These are phyloP conservation scores for Pseudozyma sp. DNA, from an alignment of 1,284 basidiomycete species.

Conservation along the genomic window DNA sequence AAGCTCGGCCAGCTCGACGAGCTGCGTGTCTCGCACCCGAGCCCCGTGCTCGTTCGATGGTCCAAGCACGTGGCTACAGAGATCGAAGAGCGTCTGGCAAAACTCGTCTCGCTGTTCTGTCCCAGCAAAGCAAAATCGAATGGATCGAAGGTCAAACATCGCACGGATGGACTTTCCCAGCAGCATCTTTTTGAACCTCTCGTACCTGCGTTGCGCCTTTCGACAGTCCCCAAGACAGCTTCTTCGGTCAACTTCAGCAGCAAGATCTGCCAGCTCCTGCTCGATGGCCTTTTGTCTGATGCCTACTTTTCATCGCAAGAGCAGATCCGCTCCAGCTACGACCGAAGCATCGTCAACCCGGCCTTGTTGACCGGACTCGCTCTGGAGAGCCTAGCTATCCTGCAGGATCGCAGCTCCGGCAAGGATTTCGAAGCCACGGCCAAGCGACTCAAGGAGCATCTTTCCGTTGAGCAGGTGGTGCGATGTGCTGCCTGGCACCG, in stretches of 20 bases:
- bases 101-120: conserved; percentile 34
- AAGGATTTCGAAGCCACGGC: conserved; percentile 24
- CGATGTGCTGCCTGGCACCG: conserved; percentile 47
- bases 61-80: conserved; percentile 41
- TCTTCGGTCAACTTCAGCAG: conserved; percentile 14
- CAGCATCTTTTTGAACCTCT: conserved; percentile 32
- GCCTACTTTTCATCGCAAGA: conserved; percentile 19
- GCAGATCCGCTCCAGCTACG: conserved; percentile 28
- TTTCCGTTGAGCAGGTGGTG: conserved; percentile 24
- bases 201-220: conserved; percentile 42
- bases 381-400: conserved; percentile 34
- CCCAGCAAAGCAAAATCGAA: background rate
- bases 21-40: conserved; percentile 28
- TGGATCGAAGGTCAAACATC: conserved; percentile 10
- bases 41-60: conserved; percentile 47
- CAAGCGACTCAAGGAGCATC: conserved; percentile 21
- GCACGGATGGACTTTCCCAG: conserved; percentile 8
- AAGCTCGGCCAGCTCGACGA: conserved; percentile 44
- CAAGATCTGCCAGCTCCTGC: conserved; percentile 30
- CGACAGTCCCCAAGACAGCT: conserved; percentile 27
- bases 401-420: conserved; percentile 31
- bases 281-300: conserved; percentile 32
- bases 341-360: conserved; percentile 36
- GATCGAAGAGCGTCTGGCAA: conserved; percentile 28
- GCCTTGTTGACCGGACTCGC: conserved; percentile 37